A percentile compares a stretch with the other conserved stretches of the same genome.
Evolutionary conservation across 495 filamentous ascomycete species (phyloP).

Genomic region (Durotheca rogersii): DNA sequence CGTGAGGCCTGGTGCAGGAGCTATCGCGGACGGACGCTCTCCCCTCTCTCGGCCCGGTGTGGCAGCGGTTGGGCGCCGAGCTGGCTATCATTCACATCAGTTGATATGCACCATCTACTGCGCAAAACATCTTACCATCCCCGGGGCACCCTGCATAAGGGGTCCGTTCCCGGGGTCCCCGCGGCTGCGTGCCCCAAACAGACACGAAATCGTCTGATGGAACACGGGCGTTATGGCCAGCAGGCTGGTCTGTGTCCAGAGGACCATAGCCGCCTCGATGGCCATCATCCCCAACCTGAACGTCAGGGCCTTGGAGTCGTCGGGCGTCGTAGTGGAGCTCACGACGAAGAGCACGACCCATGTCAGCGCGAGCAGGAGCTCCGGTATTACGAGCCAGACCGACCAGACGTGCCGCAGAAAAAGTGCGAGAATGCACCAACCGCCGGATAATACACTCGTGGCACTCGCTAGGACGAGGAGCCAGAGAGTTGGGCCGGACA

Average conservation of each 20-base stretch:
- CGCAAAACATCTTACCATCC: conserved; percentile 6
- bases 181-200: conserved; percentile 1
- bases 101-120: background rate
- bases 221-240: conserved; percentile 18
- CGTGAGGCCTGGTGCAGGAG: background rate
- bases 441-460: background rate
- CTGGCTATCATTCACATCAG: conserved; percentile 1
- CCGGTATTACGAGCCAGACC: conserved; percentile 9
- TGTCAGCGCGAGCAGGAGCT: conserved; percentile 11
- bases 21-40: background rate
- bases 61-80: background rate
- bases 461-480: conserved; percentile 1
- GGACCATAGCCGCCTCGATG: conserved; percentile 25
- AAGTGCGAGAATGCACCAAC: conserved; percentile 17
- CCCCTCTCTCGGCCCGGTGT: background rate
- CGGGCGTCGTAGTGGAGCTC: conserved; percentile 1
- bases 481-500: conserved; percentile 12
- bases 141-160: background rate
- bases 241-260: conserved; percentile 23
- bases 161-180: background rate
- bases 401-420: conserved; percentile 21
- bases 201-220: conserved; percentile 17
- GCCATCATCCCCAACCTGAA: conserved; percentile 16
- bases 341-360: conserved; percentile 16
- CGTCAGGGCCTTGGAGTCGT: conserved; percentile 10